Base-by-base conservation (phyloP, 768 basidiomycete genomes). In the Nevesoporus exiguus region DNA sequence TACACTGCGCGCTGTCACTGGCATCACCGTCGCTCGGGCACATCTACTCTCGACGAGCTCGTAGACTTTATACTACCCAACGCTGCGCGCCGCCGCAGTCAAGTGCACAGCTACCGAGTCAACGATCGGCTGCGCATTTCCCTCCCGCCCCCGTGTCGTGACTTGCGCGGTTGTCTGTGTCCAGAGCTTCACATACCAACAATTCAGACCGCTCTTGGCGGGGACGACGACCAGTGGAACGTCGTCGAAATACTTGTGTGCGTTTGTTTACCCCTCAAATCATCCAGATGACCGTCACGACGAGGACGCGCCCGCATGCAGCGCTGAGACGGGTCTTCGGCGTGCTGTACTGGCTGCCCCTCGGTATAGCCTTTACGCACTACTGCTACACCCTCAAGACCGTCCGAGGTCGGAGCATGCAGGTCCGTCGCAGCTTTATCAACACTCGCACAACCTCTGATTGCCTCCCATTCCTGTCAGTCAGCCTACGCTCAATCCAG, bases 401-500 rank as follows among this genome's bases (percentile, higher is more conserved):
- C 3, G 75, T 88, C 13, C 74, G 72, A 9, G 88, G 86, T 5
- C 72, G 80, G 44, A 88, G 86, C 61, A 90, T 90, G 87, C 85
- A 88, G 84, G 87, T 86, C 58, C 43, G 61, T 53, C 31, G 9
- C 50, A 17, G 3, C 8, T 17, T 11, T 7, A n/a, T n/a, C n/a
- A n/a, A n/a, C 7, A 1, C 19, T 10, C 6, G 3, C 27, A 11
- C 33, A 11, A 14, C 14, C 14, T 37, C 10, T 19, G 34, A 14
- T 10, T 5, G 40, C 31, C 34, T 47, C 43, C 40, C 30, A 17
- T 42, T 42, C 46, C 51, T 72, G 70, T 64, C 74, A 84, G 82
- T 78, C 66, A 78, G 77, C 77, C 88, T 29, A 87, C 85, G 30
- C 75, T 90, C 52, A 90, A 90, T 64, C 88, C 88, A 31, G 81